Percentiles rank a stretch among this genome's conserved stretches.
Conservation (phyloP, 2,329 filamentous ascomycete species). For the Periconia digitata region DNA sequence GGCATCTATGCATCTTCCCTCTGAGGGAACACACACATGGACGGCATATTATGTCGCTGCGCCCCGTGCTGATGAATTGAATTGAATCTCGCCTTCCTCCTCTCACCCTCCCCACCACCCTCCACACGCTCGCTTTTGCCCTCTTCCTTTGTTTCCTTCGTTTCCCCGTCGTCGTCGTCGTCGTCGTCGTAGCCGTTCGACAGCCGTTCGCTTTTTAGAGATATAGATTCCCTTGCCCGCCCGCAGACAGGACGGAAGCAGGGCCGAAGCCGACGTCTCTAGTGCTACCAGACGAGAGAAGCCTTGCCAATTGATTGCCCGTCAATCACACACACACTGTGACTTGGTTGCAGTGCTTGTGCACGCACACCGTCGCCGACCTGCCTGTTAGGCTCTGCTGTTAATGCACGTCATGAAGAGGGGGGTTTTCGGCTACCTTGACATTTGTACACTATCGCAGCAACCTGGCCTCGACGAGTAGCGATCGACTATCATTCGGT, state of each 20-base stretch:
- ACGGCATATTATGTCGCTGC: constrained; percentile 13
- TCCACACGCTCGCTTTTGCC: constrained; percentile 20
- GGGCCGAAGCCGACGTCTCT: no score
- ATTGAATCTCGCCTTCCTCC: constrained; percentile 14
- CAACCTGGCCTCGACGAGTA: no score
- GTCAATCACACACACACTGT: constrained; percentile 15
- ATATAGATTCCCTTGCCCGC: constrained; percentile 6
- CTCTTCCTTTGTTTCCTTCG: constrained; percentile 16
- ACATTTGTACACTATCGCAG: neutral
- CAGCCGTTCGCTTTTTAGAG: constrained; percentile 21
- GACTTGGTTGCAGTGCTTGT: constrained; percentile 8
- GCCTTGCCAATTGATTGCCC: constrained; percentile 12
- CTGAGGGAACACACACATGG: constrained; percentile 20
- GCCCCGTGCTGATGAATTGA: no score
- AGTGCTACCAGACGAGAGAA: constrained; percentile 4
- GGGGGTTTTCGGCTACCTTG: constrained; percentile 1
- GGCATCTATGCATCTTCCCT: no score
- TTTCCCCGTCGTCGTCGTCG: neutral
- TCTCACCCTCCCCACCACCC: constrained; percentile 11
- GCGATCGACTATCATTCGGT: no score
- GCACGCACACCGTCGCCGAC: constrained; percentile 9
- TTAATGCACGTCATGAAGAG: constrained; percentile 24
- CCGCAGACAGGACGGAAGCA: constrained; percentile 7
- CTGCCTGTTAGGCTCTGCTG: constrained; percentile 8
- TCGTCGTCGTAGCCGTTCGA: constrained; percentile 1